Conservation (phyloP, 768 basidiomycete species). For the Clitopilus passeckerianus region DNA sequence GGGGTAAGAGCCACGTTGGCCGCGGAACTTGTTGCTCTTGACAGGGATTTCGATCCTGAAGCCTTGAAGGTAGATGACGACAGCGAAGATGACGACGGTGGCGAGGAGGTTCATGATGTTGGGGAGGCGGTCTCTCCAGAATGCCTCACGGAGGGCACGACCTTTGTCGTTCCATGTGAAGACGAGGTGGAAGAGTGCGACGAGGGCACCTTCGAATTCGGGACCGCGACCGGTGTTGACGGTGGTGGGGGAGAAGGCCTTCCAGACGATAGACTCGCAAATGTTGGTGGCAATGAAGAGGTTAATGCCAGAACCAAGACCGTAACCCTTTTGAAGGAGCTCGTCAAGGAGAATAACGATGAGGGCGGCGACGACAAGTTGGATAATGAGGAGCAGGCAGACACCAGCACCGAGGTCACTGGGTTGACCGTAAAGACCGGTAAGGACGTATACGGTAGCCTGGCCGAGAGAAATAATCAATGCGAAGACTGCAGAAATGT, state of each 20-base stretch:
- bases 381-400: slow-evolving; percentile 93
- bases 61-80: slow-evolving; percentile 97
- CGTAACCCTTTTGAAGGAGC: slow-evolving; percentile 98
- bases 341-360: slow-evolving; percentile 99
- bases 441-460: slow-evolving; percentile 94
- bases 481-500: slow-evolving; percentile 71
- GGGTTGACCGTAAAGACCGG: slow-evolving; percentile 94
- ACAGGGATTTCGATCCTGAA: slow-evolving; percentile 99
- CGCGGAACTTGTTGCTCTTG: slow-evolving; percentile 93
- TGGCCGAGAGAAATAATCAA: slow-evolving; percentile 96
- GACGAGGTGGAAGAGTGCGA: slow-evolving; percentile 93
- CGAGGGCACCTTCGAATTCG: slow-evolving; percentile 96
- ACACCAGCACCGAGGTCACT: slow-evolving; percentile 93
- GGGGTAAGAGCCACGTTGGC: slow-evolving; percentile 94
- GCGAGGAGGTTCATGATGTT: slow-evolving; percentile 98
- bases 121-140: slow-evolving; percentile 95
- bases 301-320: slow-evolving; percentile 96
- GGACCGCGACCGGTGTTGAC: slow-evolving; percentile 97
- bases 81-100: slow-evolving; percentile 86
- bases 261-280: slow-evolving; percentile 99
- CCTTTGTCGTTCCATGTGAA: slow-evolving; percentile 99
- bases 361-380: slow-evolving; percentile 88
- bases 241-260: slow-evolving; percentile 97
- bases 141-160: slow-evolving; percentile 93
- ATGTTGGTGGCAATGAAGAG: slow-evolving; percentile 99